Evolutionary conservation across 1,284 basidiomycete genomes (phyloP).

Genomic region (Sphaerobolus stellatus): DNA sequence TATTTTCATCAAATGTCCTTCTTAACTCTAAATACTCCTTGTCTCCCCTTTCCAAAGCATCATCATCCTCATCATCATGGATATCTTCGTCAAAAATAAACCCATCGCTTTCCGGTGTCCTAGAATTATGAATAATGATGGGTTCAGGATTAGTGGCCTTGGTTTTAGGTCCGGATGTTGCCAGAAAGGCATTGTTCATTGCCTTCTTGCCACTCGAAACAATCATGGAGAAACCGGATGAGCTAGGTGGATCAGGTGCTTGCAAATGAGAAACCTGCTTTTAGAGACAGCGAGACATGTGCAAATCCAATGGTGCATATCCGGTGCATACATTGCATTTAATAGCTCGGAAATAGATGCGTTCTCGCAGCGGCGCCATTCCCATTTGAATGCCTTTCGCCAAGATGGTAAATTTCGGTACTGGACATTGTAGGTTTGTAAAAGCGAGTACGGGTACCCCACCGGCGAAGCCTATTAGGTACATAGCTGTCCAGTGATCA

Average conservation of each 20-base stretch:
- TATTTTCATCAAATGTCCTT: neutral
- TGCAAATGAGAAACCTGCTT: slow-evolving; percentile 35
- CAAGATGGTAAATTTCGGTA: slow-evolving; percentile 28
- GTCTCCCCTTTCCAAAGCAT: neutral
- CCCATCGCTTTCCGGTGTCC: neutral
- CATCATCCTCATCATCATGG: slow-evolving; percentile 3
- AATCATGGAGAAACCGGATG: slow-evolving; percentile 27
- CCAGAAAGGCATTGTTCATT: slow-evolving; percentile 30
- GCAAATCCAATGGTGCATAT: slow-evolving; percentile 27
- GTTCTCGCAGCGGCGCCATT: slow-evolving; percentile 24
- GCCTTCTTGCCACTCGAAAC: slow-evolving; percentile 28
- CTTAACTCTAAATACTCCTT: neutral
- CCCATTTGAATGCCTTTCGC: slow-evolving; percentile 33
- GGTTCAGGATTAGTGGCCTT: neutral
- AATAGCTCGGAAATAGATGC: slow-evolving; percentile 18
- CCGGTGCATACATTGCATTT: slow-evolving; percentile 24
- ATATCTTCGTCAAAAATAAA: too few species aligned
- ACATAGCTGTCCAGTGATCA: too few species aligned
- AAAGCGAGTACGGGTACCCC: too few species aligned
- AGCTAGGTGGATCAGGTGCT: slow-evolving; percentile 32
- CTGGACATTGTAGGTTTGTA: slow-evolving; percentile 26
- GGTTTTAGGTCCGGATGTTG: slow-evolving; percentile 20
- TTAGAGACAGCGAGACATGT: slow-evolving; percentile 28
- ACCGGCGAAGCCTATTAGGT: too few species aligned
- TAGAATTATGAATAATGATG: neutral